Conservation (phyloP, 31 red algal species). For the Endocladia muricata region DNA sequence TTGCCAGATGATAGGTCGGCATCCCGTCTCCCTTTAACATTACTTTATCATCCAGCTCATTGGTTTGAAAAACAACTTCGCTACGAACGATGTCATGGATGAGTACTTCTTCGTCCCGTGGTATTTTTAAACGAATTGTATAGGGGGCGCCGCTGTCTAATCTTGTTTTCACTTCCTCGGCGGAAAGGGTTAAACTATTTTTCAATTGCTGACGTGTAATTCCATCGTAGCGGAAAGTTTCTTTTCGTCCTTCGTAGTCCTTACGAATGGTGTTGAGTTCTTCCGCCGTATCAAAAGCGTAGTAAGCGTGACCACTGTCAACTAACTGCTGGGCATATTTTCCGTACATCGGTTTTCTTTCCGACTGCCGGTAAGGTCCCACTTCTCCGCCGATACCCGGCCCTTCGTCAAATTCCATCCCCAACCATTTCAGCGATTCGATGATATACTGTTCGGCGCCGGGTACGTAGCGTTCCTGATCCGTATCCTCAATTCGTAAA, state of each 20-base stretch:
- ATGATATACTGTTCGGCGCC: not conserved
- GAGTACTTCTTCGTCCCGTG: not conserved
- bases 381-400: not conserved
- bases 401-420: not conserved
- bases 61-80: not conserved
- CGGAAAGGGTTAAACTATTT: too few species aligned
- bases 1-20: conserved; percentile 11
- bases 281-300: conserved; percentile 4
- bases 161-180: not conserved
- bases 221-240: not conserved
- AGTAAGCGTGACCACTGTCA: not conserved
- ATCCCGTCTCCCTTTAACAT: not conserved
- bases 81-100: not conserved
- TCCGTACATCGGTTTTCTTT: not conserved
- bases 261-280: not conserved
- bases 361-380: not conserved
- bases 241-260: not conserved
- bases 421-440: not conserved
- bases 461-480: not conserved
- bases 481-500: conserved; percentile 13
- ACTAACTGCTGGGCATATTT: not conserved
- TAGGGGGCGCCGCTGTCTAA: not conserved
- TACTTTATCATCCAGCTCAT: not conserved
- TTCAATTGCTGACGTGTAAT: not conserved
- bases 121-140: not conserved